Conservation (phyloP, 441 rosid species). For the Brassica hybrid region DNA sequence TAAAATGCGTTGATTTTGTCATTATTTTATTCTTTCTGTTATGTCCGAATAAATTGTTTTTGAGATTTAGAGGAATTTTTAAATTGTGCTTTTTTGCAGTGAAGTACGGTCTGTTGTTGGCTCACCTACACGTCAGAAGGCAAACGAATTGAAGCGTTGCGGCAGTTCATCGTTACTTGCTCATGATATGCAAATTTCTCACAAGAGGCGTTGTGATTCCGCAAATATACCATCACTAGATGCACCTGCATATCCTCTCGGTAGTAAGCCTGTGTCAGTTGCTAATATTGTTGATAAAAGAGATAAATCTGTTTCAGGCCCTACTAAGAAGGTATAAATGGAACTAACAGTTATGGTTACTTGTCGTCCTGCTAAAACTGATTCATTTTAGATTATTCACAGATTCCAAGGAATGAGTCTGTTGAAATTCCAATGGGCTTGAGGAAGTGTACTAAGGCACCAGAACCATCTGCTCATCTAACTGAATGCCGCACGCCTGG, state of each 20-base stretch:
- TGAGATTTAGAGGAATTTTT: background rate
- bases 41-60: too few species aligned
- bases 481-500: conserved; percentile 71
- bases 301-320: conserved; percentile 36
- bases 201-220: conserved; percentile 56
- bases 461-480: conserved; percentile 45
- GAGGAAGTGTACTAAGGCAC: conserved; percentile 64
- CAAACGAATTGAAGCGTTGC: conserved; percentile 57
- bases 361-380: conserved; percentile 22
- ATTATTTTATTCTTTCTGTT: background rate
- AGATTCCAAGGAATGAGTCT: conserved; percentile 41
- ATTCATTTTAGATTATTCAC: conserved; percentile 31
- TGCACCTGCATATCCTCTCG: conserved; percentile 38
- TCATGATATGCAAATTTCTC: conserved; percentile 49
- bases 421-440: conserved; percentile 56
- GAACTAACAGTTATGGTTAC: conserved; percentile 19
- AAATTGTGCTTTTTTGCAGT: conserved; percentile 49
- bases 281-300: conserved; percentile 45
- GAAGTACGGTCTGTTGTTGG: conserved; percentile 60
- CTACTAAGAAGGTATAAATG: conserved; percentile 53
- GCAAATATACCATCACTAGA: conserved; percentile 43
- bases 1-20: conserved; percentile 40
- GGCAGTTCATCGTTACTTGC: conserved; percentile 49
- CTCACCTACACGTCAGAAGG: conserved; percentile 50
- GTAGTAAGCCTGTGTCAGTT: conserved; percentile 49